Evolutionary conservation across 2,329 filamentous ascomycete genomes (phyloP), one percentile per base, ranked within the genome.

Genomic region (Talaromyces sp.): DNA sequence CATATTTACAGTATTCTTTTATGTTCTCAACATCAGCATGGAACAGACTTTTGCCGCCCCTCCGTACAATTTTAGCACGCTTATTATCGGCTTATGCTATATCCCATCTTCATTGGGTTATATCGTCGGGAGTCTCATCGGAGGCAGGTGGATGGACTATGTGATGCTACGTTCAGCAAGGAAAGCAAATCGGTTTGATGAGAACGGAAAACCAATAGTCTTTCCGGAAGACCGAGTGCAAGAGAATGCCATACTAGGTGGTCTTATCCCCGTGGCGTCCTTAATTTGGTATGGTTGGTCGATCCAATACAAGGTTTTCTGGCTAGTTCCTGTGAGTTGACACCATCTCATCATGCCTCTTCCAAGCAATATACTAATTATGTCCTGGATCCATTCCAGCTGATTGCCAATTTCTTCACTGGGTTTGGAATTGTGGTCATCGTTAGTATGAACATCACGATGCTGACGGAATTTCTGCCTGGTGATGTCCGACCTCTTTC

Each of bases 281-380:
- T 47, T 61, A 12, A 4, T 61, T 18, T 61, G 60, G 60, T 61
- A 58, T 58, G 60, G 60, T 6, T 61, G 60, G 60, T 47, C 60
- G 9, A 51, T 56, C 8, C 44, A 61, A 8, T 33, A 61, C 18
- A 56, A 52, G 16, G 47, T 61, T 23, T 61, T 53, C 36, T 61
- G 60, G 60, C 55, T 58, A 10, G 51, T 40, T 14, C 60, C 60
- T 18, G 59, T 61, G 36, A 61, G 59, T 54, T 42, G 12, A 44
- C n/a, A 6, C 5, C 34, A 31, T 16, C 23, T 36, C 36, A 18
- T 53, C 9, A 53, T 52, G 18, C 2, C 5, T 3, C 8, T 47
- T 47, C 18, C 23, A 27, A 27, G 10, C 3, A 18, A 47, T 2
- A 44, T 47, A 18, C 31, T n/a, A 9, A 53, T 23, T 4, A 53